Percentiles rank a stretch among this genome's conserved stretches.
These are phyloP conservation scores for Trifolium subterraneum DNA, from an alignment of 306 rosid genomes.

Conservation along the genomic window DNA sequence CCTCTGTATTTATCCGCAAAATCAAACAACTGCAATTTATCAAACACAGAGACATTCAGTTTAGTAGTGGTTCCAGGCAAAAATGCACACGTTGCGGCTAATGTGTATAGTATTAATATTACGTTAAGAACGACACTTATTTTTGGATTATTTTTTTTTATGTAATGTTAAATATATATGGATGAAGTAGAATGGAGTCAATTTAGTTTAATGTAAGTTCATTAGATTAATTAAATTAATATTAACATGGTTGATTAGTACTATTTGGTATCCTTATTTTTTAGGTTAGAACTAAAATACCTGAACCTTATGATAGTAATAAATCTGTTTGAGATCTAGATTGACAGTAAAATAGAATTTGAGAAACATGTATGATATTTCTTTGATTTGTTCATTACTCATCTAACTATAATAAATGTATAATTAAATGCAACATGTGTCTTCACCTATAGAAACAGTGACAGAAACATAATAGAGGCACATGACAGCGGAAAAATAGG, in stretches of 20 bases:
- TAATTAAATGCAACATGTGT: slow-evolving; percentile 40
- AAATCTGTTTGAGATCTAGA: slow-evolving; percentile 15
- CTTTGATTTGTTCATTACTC: background rate
- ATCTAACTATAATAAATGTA: slow-evolving; percentile 31
- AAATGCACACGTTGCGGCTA: background rate
- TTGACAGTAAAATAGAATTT: slow-evolving; percentile 29
- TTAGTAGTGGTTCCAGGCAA: background rate
- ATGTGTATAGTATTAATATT: no score
- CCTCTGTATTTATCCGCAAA: slow-evolving; percentile 96
- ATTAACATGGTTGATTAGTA: slow-evolving; percentile 12
- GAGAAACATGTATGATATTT: slow-evolving; percentile 38
- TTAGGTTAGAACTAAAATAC: slow-evolving; percentile 35
- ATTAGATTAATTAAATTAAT: background rate
- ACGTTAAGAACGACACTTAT: no score
- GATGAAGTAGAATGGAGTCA: background rate
- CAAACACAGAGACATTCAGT: background rate
- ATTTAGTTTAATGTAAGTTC: slow-evolving; percentile 4
- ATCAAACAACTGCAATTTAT: slow-evolving; percentile 71
- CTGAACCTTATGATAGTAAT: background rate
- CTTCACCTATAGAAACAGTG: slow-evolving; percentile 40
- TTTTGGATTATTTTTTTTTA: no score
- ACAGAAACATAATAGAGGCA: slow-evolving; percentile 19
- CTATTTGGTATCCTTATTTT: slow-evolving; percentile 30
- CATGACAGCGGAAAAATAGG: slow-evolving; percentile 5
- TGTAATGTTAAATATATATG: no score